Base-by-base conservation (phyloP, 352 stramenopile species). In the Phytophthora nicotianae region DNA sequence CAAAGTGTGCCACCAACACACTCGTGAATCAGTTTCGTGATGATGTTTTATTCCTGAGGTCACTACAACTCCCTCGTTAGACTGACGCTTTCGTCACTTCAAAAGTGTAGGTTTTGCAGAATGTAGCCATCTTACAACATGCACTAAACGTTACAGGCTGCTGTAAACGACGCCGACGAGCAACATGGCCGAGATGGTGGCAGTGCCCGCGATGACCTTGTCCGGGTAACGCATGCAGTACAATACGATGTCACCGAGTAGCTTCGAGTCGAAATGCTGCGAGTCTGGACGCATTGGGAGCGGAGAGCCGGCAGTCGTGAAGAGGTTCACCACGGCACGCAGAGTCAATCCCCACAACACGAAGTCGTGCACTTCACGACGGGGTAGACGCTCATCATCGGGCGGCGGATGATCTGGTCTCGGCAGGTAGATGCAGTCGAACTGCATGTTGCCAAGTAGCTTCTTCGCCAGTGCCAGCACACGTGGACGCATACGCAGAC, bases 321-420 rank as follows among this genome's bases (percentile, higher is more conserved):
- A 82, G 11, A 95, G 43, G 16, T 86, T 66, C 21, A 75, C 62
- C 41, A 93, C 70, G 48, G 89, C 89, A 50, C 78, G 79, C 35
- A 93, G 75, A 26, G 86, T 95, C 46, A 95, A 67, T 0, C 86
- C 86, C 86, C 86, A 95, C n/a, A 95, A 63, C 26, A 95, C 79
- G 54, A 93, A 95, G 62, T 95, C 84, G 27, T 89, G 56, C 26
- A 69, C 61, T 17, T 77, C 58, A 45, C 86, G 83, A 52, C 52
- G 58, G 23, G 75, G 47, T 0, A 70, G 47, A 24, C 47, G 42
- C 9, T 88, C 81, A 4, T 81, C 72, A 43, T 89, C 81, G 6
- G 72, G 70, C 4, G 27, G 27, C 21, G 58, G 24, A 33, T 79
- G 62, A 7, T 56, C 68, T 3, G 84, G 84, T n/a, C 83, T 81